A percentile compares a stretch with the other conserved stretches of the same genome.
phyloP scores from a whole-genome alignment of 1,284 basidiomycete genomes.

The Moesziomyces globuligerus region DNA sequence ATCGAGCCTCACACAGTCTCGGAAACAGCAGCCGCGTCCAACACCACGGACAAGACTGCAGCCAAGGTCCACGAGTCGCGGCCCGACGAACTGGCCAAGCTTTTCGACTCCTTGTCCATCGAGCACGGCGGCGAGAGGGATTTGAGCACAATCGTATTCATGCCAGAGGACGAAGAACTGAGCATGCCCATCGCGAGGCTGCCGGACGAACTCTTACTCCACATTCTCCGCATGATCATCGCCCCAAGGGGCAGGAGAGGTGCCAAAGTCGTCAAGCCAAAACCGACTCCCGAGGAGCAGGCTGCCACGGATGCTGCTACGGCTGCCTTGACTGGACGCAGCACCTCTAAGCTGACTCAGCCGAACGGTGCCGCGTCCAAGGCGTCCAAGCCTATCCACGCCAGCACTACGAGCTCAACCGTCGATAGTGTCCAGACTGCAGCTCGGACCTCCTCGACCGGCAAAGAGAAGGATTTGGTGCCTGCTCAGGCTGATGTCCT shows the following conservation, averaged over 20 bases:
- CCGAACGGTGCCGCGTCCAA: slow-evolving; percentile 5
- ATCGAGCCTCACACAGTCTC: background rate
- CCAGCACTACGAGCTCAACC: background rate
- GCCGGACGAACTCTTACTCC: slow-evolving; percentile 60
- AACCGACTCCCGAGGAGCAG: slow-evolving; percentile 41
- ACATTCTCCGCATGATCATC: slow-evolving; percentile 49
- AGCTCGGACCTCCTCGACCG: background rate
- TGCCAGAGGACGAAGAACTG: slow-evolving; percentile 50
- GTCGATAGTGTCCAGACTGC: slow-evolving; percentile 1
- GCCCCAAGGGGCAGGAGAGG: slow-evolving; percentile 50
- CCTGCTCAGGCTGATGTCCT: slow-evolving; percentile 1
- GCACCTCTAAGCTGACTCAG: background rate
- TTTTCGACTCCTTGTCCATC: slow-evolving; percentile 35
- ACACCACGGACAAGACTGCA: slow-evolving; percentile 5
- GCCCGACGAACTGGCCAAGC: slow-evolving; percentile 40
- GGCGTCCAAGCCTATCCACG: slow-evolving; percentile 1
- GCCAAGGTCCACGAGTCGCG: slow-evolving; percentile 9
- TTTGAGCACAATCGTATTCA: slow-evolving; percentile 32
- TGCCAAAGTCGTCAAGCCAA: slow-evolving; percentile 46
- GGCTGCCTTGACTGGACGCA: slow-evolving; percentile 20
- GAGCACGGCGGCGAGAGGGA: slow-evolving; percentile 44
- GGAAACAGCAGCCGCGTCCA: background rate
- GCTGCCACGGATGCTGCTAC: slow-evolving; percentile 35
- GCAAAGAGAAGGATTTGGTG: slow-evolving; percentile 1
- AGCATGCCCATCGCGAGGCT: slow-evolving; percentile 43